Evolutionary conservation across 176 grass and related monocot genomes (phyloP).

Genomic region (Oryza coarctata): DNA sequence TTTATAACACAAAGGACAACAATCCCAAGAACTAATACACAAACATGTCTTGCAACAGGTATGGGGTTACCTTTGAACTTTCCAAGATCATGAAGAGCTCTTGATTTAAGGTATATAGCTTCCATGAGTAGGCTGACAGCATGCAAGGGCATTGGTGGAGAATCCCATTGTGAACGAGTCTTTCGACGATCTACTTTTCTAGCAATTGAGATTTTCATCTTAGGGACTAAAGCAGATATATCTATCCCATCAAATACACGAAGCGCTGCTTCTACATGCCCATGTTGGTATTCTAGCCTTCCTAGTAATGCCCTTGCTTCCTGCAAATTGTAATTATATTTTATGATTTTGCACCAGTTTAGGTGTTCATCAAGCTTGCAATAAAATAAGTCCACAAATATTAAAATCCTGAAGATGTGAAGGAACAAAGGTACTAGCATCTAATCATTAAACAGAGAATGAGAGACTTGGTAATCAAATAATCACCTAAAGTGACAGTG

Average conservation of each 20-base stretch:
- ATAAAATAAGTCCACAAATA: conserved; percentile 5
- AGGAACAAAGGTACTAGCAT: background rate
- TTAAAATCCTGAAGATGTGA: conserved; percentile 24
- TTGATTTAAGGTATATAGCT: conserved; percentile 86
- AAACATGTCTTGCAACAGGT: background rate
- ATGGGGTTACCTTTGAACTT: conserved; percentile 70
- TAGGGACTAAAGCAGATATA: conserved; percentile 64
- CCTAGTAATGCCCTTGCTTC: conserved; percentile 95
- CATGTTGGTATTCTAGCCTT: conserved; percentile 89
- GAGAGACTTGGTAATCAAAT: background rate
- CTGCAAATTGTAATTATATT: conserved; percentile 47
- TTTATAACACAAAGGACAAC: conserved; percentile 20
- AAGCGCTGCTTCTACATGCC: conserved; percentile 86
- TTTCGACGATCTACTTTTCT: conserved; percentile 65
- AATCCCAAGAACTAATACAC: background rate
- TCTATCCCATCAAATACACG: conserved; percentile 91
- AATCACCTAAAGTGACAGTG: background rate
- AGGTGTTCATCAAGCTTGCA: conserved; percentile 15
- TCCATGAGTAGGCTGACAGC: conserved; percentile 86
- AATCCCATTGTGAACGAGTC: conserved; percentile 51
- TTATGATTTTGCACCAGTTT: background rate
- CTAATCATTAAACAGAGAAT: background rate
- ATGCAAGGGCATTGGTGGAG: conserved; percentile 74
- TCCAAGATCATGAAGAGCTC: conserved; percentile 87
- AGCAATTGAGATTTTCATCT: conserved; percentile 79